Evolutionary conservation across 768 basidiomycete species (phyloP), one percentile per base, ranked within the genome.

Genomic region (Russula griseocarnosa): DNA sequence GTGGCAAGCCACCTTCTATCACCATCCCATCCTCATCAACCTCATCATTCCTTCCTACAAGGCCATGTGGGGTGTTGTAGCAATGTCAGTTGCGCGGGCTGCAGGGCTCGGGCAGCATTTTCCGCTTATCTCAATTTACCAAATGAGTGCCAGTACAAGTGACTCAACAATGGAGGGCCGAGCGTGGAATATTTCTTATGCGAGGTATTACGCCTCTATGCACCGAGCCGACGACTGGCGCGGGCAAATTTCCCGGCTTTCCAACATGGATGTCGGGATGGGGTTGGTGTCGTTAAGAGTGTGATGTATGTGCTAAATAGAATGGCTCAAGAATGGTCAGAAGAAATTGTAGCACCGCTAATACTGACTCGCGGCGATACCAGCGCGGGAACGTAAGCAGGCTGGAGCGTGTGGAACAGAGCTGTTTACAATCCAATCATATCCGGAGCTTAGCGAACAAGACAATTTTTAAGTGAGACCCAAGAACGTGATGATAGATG

Each of bases 401-500:
- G 10, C 9, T 46, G 44, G 44, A 22, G n/a, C 22, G 13, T 10
- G 24, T 13, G 24, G 2, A 18, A 26, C 7, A 14, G 13, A 36
- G 6, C n/a, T 24, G 53, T 38, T 22, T 36, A 53, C 11, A 34
- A 22, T 34, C 36, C 34, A 20, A 54, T 38, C n/a, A 54, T 38
- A 13, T 36, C n/a, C 22, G 9, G 13, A 36, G 3, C 36, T 11
- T 36, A 13, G 11, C 11, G 2, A 2, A 36, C 7, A 36, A 36
- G 13, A 36, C 1, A 13, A 36, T 6, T 36, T 36, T 47, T 22
- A 24, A 22, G 13, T 49, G 24, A 49, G 13, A 24, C 2, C 24
- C 13, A 22, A 13, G 22, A 49, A n/a, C 26, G 18, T 60, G 58
- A 52, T 13, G n/a, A 55, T 49, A 24, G 49, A 77, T 86, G 84